These are phyloP conservation scores for Penicillium manginii DNA, from an alignment of 495 filamentous ascomycete species.

Conservation along the genomic window DNA sequence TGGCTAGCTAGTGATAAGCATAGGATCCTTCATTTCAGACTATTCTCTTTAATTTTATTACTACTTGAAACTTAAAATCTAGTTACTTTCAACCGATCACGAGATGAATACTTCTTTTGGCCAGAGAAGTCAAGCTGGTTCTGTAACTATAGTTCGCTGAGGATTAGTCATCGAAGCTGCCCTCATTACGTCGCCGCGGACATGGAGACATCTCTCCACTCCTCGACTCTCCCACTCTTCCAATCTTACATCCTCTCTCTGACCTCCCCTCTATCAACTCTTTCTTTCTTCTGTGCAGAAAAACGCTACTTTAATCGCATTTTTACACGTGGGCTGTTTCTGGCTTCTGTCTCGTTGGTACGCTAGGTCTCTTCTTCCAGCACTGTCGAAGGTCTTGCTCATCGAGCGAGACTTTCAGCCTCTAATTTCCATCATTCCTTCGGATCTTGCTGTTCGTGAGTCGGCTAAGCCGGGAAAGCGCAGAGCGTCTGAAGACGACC, in stretches of 20 bases:
- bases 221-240: slow-evolving; percentile 32
- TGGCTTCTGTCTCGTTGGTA: slow-evolving; percentile 29
- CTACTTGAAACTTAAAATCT: no score
- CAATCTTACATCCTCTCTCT: slow-evolving; percentile 13
- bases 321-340: slow-evolving; percentile 13
- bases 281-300: slow-evolving; percentile 21
- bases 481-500: slow-evolving; percentile 77
- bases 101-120: neutral
- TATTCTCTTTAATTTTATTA: no score
- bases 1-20: no score
- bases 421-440: slow-evolving; percentile 56
- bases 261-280: neutral
- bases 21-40: no score
- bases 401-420: slow-evolving; percentile 52
- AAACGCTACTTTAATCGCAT: slow-evolving; percentile 1
- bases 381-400: slow-evolving; percentile 56
- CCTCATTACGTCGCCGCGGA: slow-evolving; percentile 9
- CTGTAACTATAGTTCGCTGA: neutral
- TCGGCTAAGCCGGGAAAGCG: slow-evolving; percentile 78
- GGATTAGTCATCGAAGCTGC: slow-evolving; percentile 18
- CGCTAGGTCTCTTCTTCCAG: slow-evolving; percentile 34
- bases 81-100: neutral
- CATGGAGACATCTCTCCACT: slow-evolving; percentile 23
- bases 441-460: slow-evolving; percentile 56
- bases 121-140: neutral